phyloP scores from a whole-genome alignment of 306 rosid species.

The Quercus agrifolia region DNA sequence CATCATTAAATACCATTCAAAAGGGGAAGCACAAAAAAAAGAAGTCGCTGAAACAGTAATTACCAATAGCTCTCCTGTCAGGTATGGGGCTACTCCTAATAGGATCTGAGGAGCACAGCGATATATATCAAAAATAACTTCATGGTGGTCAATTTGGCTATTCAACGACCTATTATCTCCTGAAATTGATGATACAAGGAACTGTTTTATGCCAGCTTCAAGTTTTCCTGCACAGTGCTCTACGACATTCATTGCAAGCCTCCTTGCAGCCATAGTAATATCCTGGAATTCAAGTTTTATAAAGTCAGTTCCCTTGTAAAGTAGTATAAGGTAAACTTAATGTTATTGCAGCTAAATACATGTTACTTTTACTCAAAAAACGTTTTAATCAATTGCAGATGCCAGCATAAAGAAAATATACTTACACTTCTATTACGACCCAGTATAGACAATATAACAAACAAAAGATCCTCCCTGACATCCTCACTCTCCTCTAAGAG shows the following conservation, averaged over 20 bases:
- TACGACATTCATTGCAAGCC: constrained; percentile 97
- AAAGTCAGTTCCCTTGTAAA: constrained; percentile 7
- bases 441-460: constrained; percentile 62
- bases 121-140: constrained; percentile 84
- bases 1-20: constrained; percentile 11
- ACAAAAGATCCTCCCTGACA: constrained; percentile 64
- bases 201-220: constrained; percentile 79
- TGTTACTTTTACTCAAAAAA: neutral
- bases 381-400: constrained; percentile 10
- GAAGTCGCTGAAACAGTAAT: constrained; percentile 27
- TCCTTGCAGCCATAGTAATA: constrained; percentile 81
- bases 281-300: constrained; percentile 52
- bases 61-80: constrained; percentile 97
- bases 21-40: neutral
- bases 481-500: constrained; percentile 98
- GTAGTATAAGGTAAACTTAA: neutral
- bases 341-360: neutral
- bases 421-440: constrained; percentile 82
- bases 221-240: constrained; percentile 77
- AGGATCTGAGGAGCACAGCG: constrained; percentile 84
- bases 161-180: constrained; percentile 67
- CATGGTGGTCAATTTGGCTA: constrained; percentile 69
- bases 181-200: constrained; percentile 81
- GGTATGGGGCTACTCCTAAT: constrained; percentile 77
- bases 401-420: constrained; percentile 24